Base-by-base conservation (phyloP, 495 filamentous ascomycete genomes). In the Podospora australis region DNA sequence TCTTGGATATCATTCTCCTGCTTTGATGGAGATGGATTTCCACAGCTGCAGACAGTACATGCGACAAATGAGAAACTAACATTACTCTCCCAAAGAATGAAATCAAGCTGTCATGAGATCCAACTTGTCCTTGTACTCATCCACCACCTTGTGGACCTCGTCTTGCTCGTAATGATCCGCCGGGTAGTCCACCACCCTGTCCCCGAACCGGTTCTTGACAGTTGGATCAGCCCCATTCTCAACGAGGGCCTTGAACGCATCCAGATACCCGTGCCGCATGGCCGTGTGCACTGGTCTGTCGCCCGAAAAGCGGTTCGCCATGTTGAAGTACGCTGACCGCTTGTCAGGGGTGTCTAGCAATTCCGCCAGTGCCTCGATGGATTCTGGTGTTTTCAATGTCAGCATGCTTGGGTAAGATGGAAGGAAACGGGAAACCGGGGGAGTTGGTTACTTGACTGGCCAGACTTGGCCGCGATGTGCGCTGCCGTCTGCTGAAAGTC, bases 401-500 rank as follows among this genome's bases (percentile, higher is more conserved):
- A 34, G n/a, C 8, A n/a, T 5, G n/a, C 30, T 32, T 8, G 20
- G 2, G 13, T 11, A 17, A n/a, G 3, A 8, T 8, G n/a, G 0
- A 16, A 19, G 5, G 24, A 17, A 38, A 4, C 21, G 4, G 8
- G 9, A 3, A 29, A 50, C n/a, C n/a, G n/a, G n/a, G n/a, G n/a
- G n/a, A n/a, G n/a, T n/a, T n/a, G n/a, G n/a, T 22, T 21, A 54
- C 61, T 42, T 1, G 40, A 44, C 40, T 64, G 58, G 7, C 61
- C 61, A 3, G 46, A 34, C 39, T 64, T 56, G 14, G 61, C 56
- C 2, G 61, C 61, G 16, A 59, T 62, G 38, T 64, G 61, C 16
- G 61, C 61, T 8, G 61, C 58, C 14, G 58, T 64, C 44, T 57
- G 53, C 20, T 64, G 56, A 39, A 51, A 64, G 39, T 64, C 61